phyloP scores from a whole-genome alignment of 75 land plant genomes.

The Cryptomeria japonica region DNA sequence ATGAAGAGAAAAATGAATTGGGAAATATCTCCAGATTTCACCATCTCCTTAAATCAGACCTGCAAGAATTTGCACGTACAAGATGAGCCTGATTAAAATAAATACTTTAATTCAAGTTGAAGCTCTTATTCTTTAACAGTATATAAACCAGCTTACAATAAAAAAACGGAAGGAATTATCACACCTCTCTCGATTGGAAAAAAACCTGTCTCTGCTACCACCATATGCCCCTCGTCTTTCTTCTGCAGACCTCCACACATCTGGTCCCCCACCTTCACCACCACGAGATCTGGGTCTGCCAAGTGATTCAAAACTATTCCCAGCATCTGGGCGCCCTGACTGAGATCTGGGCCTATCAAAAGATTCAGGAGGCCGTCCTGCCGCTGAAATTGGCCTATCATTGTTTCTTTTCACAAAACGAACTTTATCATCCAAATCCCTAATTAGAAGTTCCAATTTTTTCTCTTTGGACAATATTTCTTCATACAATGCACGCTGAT shows the following conservation, averaged over 20 bases:
- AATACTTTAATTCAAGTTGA: background rate
- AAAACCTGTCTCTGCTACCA: slow-evolving; percentile 37
- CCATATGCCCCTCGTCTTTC: slow-evolving; percentile 32
- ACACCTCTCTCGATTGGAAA: slow-evolving; percentile 13
- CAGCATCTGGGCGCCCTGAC: slow-evolving; percentile 39
- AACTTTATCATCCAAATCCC: slow-evolving; percentile 64
- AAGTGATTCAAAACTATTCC: slow-evolving; percentile 36
- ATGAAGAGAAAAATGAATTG: background rate
- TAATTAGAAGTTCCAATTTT: slow-evolving; percentile 47
- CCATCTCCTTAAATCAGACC: slow-evolving; percentile 9
- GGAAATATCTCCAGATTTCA: background rate
- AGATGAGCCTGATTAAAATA: background rate
- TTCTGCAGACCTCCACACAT: slow-evolving; percentile 51
- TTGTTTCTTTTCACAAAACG: slow-evolving; percentile 42
- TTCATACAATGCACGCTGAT: slow-evolving; percentile 12
- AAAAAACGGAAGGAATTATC: background rate
- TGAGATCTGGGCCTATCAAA: slow-evolving; percentile 54
- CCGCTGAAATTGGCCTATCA: slow-evolving; percentile 43
- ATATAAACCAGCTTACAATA: background rate
- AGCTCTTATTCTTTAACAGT: background rate
- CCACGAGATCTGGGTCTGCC: slow-evolving; percentile 64
- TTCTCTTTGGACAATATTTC: slow-evolving; percentile 31
- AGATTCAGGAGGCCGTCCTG: slow-evolving; percentile 18
- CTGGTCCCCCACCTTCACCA: slow-evolving; percentile 16
- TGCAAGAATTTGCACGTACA: background rate